phyloP scores from a whole-genome alignment of 163 green algal genomes.

The Chlamydomonas reinhardtii region DNA sequence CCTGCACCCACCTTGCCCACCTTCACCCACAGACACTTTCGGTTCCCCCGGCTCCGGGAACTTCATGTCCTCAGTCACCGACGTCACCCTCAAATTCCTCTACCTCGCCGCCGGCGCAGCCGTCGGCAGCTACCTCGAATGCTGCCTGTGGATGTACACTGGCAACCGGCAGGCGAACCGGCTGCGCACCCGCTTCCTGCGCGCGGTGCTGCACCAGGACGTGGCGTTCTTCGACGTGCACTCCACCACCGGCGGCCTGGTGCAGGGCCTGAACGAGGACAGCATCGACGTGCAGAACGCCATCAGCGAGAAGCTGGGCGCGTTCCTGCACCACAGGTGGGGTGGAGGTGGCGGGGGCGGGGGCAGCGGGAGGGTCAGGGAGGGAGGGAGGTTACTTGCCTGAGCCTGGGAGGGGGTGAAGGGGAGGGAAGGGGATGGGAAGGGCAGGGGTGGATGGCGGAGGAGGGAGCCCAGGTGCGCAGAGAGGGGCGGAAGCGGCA shows the following conservation, averaged over 20 bases:
- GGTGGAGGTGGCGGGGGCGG: background rate
- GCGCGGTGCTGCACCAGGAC: slow-evolving; percentile 68
- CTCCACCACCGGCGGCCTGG: slow-evolving; percentile 68
- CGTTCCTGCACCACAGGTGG: slow-evolving; percentile 62
- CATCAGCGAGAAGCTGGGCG: slow-evolving; percentile 81
- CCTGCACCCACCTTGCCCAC: background rate
- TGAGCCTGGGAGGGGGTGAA: no score
- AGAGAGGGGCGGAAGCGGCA: no score
- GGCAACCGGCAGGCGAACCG: slow-evolving; percentile 74
- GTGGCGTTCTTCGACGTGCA: slow-evolving; percentile 82
- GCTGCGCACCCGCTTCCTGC: slow-evolving; percentile 79
- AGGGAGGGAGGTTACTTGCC: no score
- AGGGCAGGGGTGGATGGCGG: no score
- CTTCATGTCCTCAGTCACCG: slow-evolving; percentile 20
- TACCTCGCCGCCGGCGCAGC: slow-evolving; percentile 53
- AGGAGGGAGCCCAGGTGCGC: no score
- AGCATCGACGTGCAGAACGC: slow-evolving; percentile 73
- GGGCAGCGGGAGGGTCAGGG: no score
- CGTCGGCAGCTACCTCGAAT: slow-evolving; percentile 52
- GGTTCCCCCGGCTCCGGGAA: background rate
- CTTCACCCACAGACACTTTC: background rate
- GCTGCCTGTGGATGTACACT: slow-evolving; percentile 48
- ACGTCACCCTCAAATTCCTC: slow-evolving; percentile 58
- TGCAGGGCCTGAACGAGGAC: slow-evolving; percentile 89
- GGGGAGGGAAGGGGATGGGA: no score